phyloP scores from a whole-genome alignment of 805 yeast genomes.

The Saturnispora dispora region DNA sequence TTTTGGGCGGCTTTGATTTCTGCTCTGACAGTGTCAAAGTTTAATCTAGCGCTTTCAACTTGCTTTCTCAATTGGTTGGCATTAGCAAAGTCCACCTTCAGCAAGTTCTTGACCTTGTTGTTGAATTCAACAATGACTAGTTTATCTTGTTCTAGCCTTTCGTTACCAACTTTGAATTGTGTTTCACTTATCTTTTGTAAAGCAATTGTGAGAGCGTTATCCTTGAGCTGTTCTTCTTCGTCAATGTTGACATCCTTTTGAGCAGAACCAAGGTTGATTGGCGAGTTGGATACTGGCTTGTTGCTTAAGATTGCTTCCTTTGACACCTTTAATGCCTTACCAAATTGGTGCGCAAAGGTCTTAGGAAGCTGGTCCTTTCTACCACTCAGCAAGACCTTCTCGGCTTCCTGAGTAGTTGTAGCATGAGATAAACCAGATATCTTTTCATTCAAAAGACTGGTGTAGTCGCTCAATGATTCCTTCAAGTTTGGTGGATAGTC shows the following conservation, averaged over 20 bases:
- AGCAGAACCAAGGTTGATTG: constrained; percentile 5
- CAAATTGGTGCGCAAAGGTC: constrained; percentile 64
- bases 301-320: constrained; percentile 31
- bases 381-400: constrained; percentile 37
- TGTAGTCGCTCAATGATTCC: constrained; percentile 56
- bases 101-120: constrained; percentile 39
- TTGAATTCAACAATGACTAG: constrained; percentile 53
- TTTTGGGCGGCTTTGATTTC: constrained; percentile 35
- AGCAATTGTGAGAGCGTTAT: constrained; percentile 41
- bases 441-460: constrained; percentile 46
- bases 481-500: constrained; percentile 76
- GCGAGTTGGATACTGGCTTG: constrained; percentile 8
- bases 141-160: constrained; percentile 62
- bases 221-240: constrained; percentile 4
- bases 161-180: constrained; percentile 55
- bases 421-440: constrained; percentile 54
- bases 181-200: constrained; percentile 46
- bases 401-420: constrained; percentile 59
- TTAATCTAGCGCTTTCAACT: constrained; percentile 62
- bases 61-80: constrained; percentile 53
- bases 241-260: neutral
- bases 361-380: constrained; percentile 41
- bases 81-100: constrained; percentile 51
- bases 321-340: constrained; percentile 45
- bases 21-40: constrained; percentile 61